Conservation (phyloP, 805 yeast genomes). For the Ogataea ganodermae region DNA sequence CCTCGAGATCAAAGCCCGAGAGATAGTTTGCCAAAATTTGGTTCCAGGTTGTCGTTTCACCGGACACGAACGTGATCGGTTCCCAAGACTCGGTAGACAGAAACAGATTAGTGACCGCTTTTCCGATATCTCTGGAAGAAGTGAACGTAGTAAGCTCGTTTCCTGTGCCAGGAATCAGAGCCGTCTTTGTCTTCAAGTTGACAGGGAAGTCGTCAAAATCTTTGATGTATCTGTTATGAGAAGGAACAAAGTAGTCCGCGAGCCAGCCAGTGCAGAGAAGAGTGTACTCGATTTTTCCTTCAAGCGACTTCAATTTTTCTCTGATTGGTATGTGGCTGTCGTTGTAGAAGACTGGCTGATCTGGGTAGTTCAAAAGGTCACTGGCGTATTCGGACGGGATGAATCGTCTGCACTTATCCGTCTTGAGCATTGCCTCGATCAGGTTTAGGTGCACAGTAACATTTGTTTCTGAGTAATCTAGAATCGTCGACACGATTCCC, state of each 20-base stretch:
- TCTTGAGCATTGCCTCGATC: slow-evolving; percentile 4
- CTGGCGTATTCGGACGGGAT: slow-evolving; percentile 2
- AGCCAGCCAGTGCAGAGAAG: slow-evolving; percentile 4
- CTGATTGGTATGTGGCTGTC: slow-evolving; percentile 1
- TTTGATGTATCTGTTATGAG: slow-evolving; percentile 1
- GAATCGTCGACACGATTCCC: background rate
- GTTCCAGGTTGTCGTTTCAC: slow-evolving; percentile 5
- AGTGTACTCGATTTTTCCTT: slow-evolving; percentile 3
- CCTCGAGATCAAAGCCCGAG: background rate
- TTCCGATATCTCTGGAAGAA: slow-evolving; percentile 1
- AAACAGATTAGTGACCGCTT: slow-evolving; percentile 2
- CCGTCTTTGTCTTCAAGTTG: background rate
- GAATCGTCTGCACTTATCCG: background rate
- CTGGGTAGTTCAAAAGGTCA: slow-evolving; percentile 3
- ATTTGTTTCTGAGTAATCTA: slow-evolving; percentile 1
- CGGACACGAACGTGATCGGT: background rate
- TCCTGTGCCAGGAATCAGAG: background rate
- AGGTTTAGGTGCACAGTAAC: slow-evolving; percentile 1
- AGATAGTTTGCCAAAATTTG: background rate
- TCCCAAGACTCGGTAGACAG: background rate
- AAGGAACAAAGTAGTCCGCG: slow-evolving; percentile 1
- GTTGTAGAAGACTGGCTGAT: slow-evolving; percentile 5
- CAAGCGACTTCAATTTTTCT: background rate
- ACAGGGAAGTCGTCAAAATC: slow-evolving; percentile 2
- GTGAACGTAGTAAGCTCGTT: slow-evolving; percentile 1